These are phyloP conservation scores for Pythium brachiatum DNA, from an alignment of 352 stramenopile species.

Conservation along the genomic window DNA sequence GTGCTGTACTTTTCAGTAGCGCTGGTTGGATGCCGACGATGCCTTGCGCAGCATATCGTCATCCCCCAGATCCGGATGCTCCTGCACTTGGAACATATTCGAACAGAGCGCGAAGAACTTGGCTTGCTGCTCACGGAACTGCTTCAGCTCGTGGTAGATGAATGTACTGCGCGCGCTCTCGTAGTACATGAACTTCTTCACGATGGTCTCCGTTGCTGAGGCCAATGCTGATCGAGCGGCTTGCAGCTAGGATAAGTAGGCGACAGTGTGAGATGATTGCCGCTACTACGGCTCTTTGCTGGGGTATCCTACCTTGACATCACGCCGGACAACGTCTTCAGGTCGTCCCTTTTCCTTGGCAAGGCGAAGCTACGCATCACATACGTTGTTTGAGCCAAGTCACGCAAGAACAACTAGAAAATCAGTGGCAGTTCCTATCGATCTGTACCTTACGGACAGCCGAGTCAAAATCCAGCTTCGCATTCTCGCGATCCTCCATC, in stretches of 20 bases:
- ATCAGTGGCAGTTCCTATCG: neutral
- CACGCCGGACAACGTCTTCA: constrained; percentile 30
- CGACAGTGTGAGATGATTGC: neutral
- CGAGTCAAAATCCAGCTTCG: constrained; percentile 40
- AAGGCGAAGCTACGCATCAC: constrained; percentile 20
- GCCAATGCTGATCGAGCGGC: constrained; percentile 17
- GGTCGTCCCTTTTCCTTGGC: constrained; percentile 27
- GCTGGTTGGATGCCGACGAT: constrained; percentile 9
- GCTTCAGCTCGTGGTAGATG: constrained; percentile 30
- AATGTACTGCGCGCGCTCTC: constrained; percentile 28
- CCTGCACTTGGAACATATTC: constrained; percentile 24
- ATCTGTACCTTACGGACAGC: constrained; percentile 35
- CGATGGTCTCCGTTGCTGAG: constrained; percentile 26
- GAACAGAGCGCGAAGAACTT: constrained; percentile 30
- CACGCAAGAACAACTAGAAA: neutral
- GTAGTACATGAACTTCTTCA: constrained; percentile 35
- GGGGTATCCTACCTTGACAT: constrained; percentile 26
- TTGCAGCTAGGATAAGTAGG: constrained; percentile 21
- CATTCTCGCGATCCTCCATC: constrained; percentile 34
- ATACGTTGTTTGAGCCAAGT: neutral
- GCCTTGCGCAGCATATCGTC: constrained; percentile 2
- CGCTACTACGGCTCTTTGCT: neutral
- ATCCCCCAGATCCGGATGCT: constrained; percentile 24
- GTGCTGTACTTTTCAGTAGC: neutral
- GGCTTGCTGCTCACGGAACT: constrained; percentile 30